Evolutionary conservation across 108 stramenopile genomes (phyloP).

Genomic region (Nitzschia inconspicua): DNA sequence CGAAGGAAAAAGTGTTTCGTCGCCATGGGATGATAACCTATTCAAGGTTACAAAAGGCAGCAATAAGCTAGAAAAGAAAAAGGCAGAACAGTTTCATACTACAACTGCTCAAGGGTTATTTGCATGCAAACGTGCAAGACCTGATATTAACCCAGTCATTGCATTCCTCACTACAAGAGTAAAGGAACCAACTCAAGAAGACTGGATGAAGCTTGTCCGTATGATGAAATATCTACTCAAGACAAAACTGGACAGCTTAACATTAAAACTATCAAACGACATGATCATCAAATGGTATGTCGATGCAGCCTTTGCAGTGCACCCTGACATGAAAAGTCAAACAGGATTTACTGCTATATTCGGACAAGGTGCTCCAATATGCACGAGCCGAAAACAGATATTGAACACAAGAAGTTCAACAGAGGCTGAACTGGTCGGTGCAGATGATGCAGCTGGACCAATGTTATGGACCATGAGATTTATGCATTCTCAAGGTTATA

Average conservation of each 20-base stretch:
- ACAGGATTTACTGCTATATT: slow-evolving; percentile 41
- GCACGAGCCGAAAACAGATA: slow-evolving; percentile 34
- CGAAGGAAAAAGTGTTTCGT: not conserved
- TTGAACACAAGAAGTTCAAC: slow-evolving; percentile 44
- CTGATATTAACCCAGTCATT: slow-evolving; percentile 30
- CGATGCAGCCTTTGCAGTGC: slow-evolving; percentile 48
- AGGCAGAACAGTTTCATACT: slow-evolving; percentile 19
- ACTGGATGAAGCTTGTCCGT: slow-evolving; percentile 32
- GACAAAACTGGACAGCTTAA: slow-evolving; percentile 5
- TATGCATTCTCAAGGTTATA: slow-evolving; percentile 34
- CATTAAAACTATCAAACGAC: not conserved
- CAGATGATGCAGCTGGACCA: slow-evolving; percentile 35
- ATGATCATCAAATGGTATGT: slow-evolving; percentile 33
- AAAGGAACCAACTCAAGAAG: slow-evolving; percentile 13
- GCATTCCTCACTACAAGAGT: slow-evolving; percentile 38
- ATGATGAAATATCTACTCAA: slow-evolving; percentile 29
- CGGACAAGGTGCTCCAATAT: slow-evolving; percentile 24
- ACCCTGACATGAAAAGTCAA: slow-evolving; percentile 43
- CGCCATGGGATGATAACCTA: not conserved
- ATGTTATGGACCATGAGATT: slow-evolving; percentile 42
- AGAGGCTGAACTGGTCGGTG: slow-evolving; percentile 40
- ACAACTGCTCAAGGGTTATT: slow-evolving; percentile 31
- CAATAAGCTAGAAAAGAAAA: no score
- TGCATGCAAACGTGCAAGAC: slow-evolving; percentile 29
- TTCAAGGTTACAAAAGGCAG: no score